Percentiles rank a stretch among this genome's conserved stretches.
phyloP scores from a whole-genome alignment of 2,329 filamentous ascomycete genomes.

The Xylaria multiplex region DNA sequence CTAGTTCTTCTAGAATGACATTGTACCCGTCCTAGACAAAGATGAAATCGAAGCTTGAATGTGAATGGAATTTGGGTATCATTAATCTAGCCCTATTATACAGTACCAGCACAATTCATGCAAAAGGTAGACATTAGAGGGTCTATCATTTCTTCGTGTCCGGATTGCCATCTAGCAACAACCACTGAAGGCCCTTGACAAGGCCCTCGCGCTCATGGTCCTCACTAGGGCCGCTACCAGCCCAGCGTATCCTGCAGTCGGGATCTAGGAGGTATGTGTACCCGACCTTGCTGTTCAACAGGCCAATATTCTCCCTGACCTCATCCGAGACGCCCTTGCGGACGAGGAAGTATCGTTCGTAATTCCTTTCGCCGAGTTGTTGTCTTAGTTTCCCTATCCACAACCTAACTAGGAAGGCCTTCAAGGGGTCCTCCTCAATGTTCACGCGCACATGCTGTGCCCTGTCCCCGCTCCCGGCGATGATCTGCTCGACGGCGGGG shows the following conservation, averaged over 20 bases:
- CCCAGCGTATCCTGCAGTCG: slow-evolving; percentile 92
- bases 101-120: slow-evolving; percentile 15
- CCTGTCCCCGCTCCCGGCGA: slow-evolving; percentile 62
- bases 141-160: slow-evolving; percentile 24
- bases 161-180: slow-evolving; percentile 65
- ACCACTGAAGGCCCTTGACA: slow-evolving; percentile 69
- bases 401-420: slow-evolving; percentile 66
- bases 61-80: slow-evolving; percentile 35
- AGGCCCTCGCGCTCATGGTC: slow-evolving; percentile 74
- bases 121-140: neutral
- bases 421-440: slow-evolving; percentile 81
- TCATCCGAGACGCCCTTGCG: slow-evolving; percentile 67
- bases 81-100: slow-evolving; percentile 25
- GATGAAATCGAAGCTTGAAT: neutral
- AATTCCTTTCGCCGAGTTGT: slow-evolving; percentile 61
- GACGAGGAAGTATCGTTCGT: slow-evolving; percentile 71
- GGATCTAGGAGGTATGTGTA: slow-evolving; percentile 93
- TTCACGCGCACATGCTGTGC: slow-evolving; percentile 89
- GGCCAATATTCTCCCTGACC: slow-evolving; percentile 70
- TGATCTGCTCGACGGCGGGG: slow-evolving; percentile 70
- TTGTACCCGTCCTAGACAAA: too few species aligned
- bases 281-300: slow-evolving; percentile 91
- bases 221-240: slow-evolving; percentile 78
- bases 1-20: too few species aligned
- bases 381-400: slow-evolving; percentile 65